Conservation (phyloP, 129 eudicot genomes). For the Saposhnikovia divaricata region DNA sequence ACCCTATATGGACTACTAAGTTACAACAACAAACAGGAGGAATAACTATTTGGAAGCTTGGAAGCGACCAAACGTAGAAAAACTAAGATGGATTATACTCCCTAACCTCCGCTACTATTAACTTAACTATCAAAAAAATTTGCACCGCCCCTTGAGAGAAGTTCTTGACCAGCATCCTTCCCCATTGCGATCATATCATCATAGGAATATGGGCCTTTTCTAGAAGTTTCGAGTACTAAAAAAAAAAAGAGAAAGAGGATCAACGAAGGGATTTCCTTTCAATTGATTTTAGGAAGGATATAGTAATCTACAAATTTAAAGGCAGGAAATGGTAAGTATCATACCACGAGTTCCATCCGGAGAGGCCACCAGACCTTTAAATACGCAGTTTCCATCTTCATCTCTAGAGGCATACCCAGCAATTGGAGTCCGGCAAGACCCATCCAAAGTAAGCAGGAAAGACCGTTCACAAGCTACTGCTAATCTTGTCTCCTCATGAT, state of each 20-base stretch:
- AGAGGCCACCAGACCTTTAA: slow-evolving; percentile 81
- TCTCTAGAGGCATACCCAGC: slow-evolving; percentile 86
- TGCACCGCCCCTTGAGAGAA: slow-evolving; percentile 18
- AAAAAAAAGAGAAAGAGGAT: neutral
- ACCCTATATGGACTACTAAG: neutral
- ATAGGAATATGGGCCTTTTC: slow-evolving; percentile 56
- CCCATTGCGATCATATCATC: slow-evolving; percentile 91
- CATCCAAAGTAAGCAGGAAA: slow-evolving; percentile 62
- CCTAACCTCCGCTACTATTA: neutral
- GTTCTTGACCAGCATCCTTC: slow-evolving; percentile 67
- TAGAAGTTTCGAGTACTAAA: slow-evolving; percentile 71
- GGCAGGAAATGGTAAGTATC: neutral
- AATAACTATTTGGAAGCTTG: neutral
- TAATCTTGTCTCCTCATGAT: slow-evolving; percentile 92
- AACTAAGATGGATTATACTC: neutral
- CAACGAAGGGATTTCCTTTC: neutral
- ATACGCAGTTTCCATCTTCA: slow-evolving; percentile 62
- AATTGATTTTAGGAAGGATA: slow-evolving; percentile 4
- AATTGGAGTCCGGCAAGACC: slow-evolving; percentile 92
- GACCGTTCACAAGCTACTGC: slow-evolving; percentile 86
- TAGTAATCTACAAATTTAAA: neutral
- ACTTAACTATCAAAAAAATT: neutral
- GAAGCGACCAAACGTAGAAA: neutral
- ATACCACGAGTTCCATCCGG: slow-evolving; percentile 64
- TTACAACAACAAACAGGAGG: neutral